Conservation (phyloP, 2,329 filamentous ascomycete species). For the Phialophora tarda region DNA sequence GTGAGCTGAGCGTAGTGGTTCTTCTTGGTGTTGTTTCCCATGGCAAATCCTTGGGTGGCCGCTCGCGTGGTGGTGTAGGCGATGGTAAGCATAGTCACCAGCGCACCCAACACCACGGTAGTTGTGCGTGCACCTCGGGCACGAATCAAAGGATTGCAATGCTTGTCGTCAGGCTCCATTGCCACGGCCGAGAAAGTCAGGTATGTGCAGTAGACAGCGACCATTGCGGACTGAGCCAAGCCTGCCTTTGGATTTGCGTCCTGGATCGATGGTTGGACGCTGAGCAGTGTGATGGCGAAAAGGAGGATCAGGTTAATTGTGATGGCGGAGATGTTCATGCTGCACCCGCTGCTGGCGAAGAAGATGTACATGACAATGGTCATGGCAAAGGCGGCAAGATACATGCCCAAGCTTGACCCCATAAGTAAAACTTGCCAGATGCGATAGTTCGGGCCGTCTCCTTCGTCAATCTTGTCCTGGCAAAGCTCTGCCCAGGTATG, state of each 20-base stretch:
- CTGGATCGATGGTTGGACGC: constrained; percentile 87
- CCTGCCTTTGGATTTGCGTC: constrained; percentile 92
- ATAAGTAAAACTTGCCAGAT: constrained; percentile 87
- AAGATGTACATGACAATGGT: constrained; percentile 97
- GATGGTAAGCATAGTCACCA: constrained; percentile 95
- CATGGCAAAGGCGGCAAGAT: constrained; percentile 86
- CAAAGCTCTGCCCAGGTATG: constrained; percentile 98
- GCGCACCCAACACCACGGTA: constrained; percentile 87
- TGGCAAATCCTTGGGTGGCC: constrained; percentile 74
- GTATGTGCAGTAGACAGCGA: constrained; percentile 97
- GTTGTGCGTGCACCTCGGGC: constrained; percentile 87
- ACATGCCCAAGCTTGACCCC: constrained; percentile 93
- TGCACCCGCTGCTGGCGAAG: constrained; percentile 80
- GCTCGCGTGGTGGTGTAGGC: constrained; percentile 97
- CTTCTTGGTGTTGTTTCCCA: constrained; percentile 50
- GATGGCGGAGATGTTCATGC: constrained; percentile 96
- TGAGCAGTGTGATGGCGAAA: constrained; percentile 78
- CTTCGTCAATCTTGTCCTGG: constrained; percentile 85
- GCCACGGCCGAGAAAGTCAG: constrained; percentile 97
- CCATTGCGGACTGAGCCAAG: constrained; percentile 95
- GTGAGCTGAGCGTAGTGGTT: constrained; percentile 63
- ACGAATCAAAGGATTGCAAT: constrained; percentile 88
- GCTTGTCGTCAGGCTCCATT: constrained; percentile 94
- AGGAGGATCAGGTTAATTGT: constrained; percentile 89
- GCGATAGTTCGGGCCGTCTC: constrained; percentile 62